Evolutionary conservation across 2,329 filamentous ascomycete species (phyloP), one percentile per base, ranked within the genome.

Genomic region (Botrytis hyacinthi): DNA sequence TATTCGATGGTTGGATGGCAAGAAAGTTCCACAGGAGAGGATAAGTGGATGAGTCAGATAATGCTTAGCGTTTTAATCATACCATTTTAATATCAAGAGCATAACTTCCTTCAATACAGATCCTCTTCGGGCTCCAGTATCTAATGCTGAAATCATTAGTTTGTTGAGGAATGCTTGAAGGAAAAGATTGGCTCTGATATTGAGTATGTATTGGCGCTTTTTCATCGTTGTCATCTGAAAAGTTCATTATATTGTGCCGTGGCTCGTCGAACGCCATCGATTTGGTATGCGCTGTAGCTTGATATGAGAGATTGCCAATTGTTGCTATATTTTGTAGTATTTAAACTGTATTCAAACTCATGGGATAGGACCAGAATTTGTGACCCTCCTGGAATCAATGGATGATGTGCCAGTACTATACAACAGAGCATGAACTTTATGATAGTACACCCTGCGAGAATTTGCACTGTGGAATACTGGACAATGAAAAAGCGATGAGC

Each of bases 1-100:
- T 29, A 18, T 57, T 29, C 3, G 3, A 1, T 4, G 29, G 4
- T 32, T 4, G 5, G 6, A 57, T 18, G 16, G n/a, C 6, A 18
- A 18, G 1, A 3, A 57, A n/a, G 12, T n/a, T 57, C n/a, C 14
- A 0, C 51, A 9, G 14, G n/a, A 29, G 9, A 14, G 3, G n/a
- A 18, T 57, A 29, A 9, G 3, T 57, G 4, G n/a, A 29, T 29
- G n/a, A 8, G 51, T 29, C 51, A 61, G 37, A 22, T 32, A 20
- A 20, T 61, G 32, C 32, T 61, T 37, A 14, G 20, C 6, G 22
- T 7, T 8, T 61, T 10, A 26, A 61, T 65, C 9, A 32, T 32
- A 46, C 16, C 59, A 4, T 22, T 29, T 3, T 29, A 5, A 46
- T 8, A 0, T 2, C 9, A 12, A 4, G 18, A 16, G 42, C 12